Conservation (phyloP, 805 yeast genomes). For the Wickerhamiella spandovensis region DNA sequence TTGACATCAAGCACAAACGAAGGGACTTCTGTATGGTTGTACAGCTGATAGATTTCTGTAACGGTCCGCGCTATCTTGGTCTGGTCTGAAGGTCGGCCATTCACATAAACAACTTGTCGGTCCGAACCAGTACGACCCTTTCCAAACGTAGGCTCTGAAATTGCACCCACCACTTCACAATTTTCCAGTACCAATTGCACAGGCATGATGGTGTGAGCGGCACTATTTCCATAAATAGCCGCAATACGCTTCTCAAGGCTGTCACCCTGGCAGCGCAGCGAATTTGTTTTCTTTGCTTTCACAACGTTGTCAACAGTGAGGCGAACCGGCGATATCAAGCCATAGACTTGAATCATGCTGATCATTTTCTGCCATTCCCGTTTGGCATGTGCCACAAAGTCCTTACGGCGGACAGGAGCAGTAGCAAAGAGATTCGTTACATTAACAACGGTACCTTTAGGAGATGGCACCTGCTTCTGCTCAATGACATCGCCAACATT, state of each 20-base stretch:
- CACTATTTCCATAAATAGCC: conserved; percentile 57
- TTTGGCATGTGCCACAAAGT: conserved; percentile 50
- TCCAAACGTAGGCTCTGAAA: conserved; percentile 72
- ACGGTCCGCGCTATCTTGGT: conserved; percentile 43
- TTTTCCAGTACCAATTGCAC: conserved; percentile 26
- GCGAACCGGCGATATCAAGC: conserved; percentile 47
- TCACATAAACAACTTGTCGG: conserved; percentile 62
- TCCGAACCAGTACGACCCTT: conserved; percentile 59
- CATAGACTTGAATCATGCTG: conserved; percentile 48
- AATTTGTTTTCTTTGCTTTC: conserved; percentile 6
- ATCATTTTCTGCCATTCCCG: conserved; percentile 65
- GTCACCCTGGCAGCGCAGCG: conserved; percentile 33
- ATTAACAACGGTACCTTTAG: conserved; percentile 54
- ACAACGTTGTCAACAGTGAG: conserved; percentile 45
- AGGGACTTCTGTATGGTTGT: conserved; percentile 64
- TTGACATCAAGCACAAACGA: conserved; percentile 47
- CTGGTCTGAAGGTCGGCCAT: conserved; percentile 58
- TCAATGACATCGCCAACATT: conserved; percentile 37
- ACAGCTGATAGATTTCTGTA: conserved; percentile 61
- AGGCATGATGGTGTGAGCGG: conserved; percentile 42
- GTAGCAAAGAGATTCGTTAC: conserved; percentile 48
- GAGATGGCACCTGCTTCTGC: conserved; percentile 34
- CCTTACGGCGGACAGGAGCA: conserved; percentile 73
- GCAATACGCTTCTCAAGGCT: conserved; percentile 39
- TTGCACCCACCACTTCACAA: conserved; percentile 33